A percentile compares a stretch with the other conserved stretches of the same genome.
Evolutionary conservation across 164 flowering plant genomes (phyloP).

Genomic region (Nymphaea colorata): DNA sequence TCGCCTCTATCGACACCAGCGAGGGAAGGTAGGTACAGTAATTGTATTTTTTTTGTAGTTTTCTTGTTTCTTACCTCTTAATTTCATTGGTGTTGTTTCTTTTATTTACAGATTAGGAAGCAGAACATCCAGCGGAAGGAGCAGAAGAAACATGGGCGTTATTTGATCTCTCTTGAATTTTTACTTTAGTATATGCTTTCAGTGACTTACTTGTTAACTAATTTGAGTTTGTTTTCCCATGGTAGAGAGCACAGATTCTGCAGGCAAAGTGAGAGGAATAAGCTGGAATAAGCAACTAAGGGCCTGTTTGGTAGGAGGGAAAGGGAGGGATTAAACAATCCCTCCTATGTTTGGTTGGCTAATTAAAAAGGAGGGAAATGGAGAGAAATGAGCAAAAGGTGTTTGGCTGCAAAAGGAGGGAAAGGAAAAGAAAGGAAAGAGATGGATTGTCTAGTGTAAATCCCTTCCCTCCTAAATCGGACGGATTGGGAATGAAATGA

Average conservation of each 20-base stretch:
- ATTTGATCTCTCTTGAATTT: background rate
- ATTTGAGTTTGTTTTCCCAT: background rate
- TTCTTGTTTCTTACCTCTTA: background rate
- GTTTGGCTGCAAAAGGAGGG: too few species aligned
- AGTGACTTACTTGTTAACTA: background rate
- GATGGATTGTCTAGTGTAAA: too few species aligned
- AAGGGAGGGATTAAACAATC: too few species aligned
- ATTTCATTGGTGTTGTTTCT: slow-evolving; percentile 1
- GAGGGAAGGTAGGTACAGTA: slow-evolving; percentile 46
- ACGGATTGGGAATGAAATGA: too few species aligned
- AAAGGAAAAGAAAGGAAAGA: too few species aligned
- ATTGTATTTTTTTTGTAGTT: background rate
- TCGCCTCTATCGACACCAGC: slow-evolving; percentile 48
- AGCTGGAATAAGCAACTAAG: slow-evolving; percentile 50
- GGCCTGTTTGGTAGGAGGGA: too few species aligned
- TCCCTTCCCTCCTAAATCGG: too few species aligned
- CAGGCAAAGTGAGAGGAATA: slow-evolving; percentile 45
- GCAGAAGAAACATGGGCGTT: slow-evolving; percentile 64
- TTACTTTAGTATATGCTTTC: background rate
- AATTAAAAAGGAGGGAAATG: too few species aligned
- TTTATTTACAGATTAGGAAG: slow-evolving; percentile 32
- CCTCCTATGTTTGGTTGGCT: too few species aligned
- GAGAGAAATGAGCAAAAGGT: too few species aligned
- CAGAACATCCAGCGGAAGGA: slow-evolving; percentile 44
- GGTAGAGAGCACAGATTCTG: slow-evolving; percentile 60